Conservation (phyloP, 2,329 filamentous ascomycete species). For the Monosporascus sp. region DNA sequence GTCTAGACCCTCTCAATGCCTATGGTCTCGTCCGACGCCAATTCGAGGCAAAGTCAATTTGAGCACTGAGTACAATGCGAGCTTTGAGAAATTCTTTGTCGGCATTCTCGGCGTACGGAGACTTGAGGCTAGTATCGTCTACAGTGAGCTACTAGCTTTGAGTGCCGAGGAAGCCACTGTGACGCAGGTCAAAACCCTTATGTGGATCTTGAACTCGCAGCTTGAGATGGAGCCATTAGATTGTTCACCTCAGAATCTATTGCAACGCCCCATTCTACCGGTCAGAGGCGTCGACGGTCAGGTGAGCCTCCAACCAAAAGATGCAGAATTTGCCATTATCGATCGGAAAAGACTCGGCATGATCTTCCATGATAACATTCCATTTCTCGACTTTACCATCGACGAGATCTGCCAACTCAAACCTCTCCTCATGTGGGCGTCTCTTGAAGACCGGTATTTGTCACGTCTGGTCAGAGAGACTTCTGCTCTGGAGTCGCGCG, state of each 20-base stretch:
- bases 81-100: constrained; percentile 3
- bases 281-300: constrained; percentile 13
- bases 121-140: constrained; percentile 6
- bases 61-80: constrained; percentile 4
- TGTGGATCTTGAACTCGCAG: constrained; percentile 29
- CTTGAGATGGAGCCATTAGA: constrained; percentile 9
- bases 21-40: constrained; percentile 28
- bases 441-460: constrained; percentile 26
- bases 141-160: constrained; percentile 6
- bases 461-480: constrained; percentile 28
- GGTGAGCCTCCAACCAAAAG: constrained; percentile 4
- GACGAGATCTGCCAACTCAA: constrained; percentile 26
- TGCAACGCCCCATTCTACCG: constrained; percentile 18
- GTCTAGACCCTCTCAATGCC: constrained; percentile 25
- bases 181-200: constrained; percentile 23
- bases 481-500: constrained; percentile 18
- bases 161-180: neutral
- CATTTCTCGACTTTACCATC: constrained; percentile 30
- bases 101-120: constrained; percentile 1
- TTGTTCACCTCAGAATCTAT: neutral
- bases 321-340: constrained; percentile 27
- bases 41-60: constrained; percentile 23
- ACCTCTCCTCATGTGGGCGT: constrained; percentile 29
- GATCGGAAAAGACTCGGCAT: constrained; percentile 26
- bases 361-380: constrained; percentile 23